Conservation (phyloP, 495 filamentous ascomycete species). For the Annulohypoxylon nitens region DNA sequence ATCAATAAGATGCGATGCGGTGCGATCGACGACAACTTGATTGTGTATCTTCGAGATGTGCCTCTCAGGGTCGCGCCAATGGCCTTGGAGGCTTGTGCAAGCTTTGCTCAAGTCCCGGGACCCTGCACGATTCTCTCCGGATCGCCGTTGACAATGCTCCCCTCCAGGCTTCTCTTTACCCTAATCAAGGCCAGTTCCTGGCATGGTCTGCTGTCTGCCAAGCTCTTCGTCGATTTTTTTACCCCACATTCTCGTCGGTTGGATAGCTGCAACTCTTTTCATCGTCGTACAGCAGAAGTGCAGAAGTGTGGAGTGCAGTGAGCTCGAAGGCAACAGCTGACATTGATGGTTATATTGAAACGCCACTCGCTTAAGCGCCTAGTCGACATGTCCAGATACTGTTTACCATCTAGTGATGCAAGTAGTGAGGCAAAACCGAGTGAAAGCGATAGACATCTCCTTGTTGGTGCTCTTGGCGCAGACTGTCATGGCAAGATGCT, state of each 20-base stretch:
- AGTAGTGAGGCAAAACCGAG: constrained; percentile 49
- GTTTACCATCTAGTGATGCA: constrained; percentile 43
- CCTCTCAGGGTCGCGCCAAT: constrained; percentile 48
- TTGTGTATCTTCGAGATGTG: constrained; percentile 29
- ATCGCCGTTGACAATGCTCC: constrained; percentile 46
- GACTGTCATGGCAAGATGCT: constrained; percentile 40
- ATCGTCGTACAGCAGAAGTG: constrained; percentile 51
- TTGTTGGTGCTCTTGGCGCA: constrained; percentile 42
- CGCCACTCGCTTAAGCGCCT: constrained; percentile 53
- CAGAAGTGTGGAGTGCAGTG: constrained; percentile 55
- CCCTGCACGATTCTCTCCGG: constrained; percentile 50
- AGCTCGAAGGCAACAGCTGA: constrained; percentile 48
- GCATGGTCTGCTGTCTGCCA: constrained; percentile 41
- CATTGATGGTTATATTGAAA: constrained; percentile 51
- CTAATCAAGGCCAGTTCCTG: constrained; percentile 49
- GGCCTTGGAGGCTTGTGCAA: constrained; percentile 37
- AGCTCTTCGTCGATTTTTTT: constrained; percentile 44
- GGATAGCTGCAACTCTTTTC: constrained; percentile 46
- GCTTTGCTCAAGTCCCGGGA: constrained; percentile 44
- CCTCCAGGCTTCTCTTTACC: constrained; percentile 30
- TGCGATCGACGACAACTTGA: constrained; percentile 34
- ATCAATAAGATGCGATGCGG: constrained; percentile 30
- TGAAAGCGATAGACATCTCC: constrained; percentile 47
- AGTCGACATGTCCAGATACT: constrained; percentile 44
- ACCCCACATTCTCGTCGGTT: constrained; percentile 51